phyloP scores from a whole-genome alignment of 2,329 filamentous ascomycete genomes.

The Beauveria sp. region DNA sequence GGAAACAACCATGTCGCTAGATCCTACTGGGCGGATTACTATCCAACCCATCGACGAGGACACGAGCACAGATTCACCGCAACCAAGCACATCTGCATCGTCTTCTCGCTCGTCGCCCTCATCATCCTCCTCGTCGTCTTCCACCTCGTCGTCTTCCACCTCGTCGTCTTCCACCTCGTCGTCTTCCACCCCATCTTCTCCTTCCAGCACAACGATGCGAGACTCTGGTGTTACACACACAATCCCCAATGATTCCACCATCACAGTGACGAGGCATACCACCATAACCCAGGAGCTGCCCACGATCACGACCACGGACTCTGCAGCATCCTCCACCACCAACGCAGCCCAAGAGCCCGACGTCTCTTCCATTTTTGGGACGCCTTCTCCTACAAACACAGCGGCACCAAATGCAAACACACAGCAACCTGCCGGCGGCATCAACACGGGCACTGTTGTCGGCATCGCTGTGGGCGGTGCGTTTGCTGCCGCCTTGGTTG shows the following conservation, averaged over 20 bases:
- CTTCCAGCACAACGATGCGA: conserved; percentile 18
- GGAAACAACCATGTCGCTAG: neutral
- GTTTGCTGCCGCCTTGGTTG: conserved; percentile 26
- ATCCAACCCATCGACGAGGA: neutral
- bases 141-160: neutral
- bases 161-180: neutral
- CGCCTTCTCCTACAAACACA: neutral
- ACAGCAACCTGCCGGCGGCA: neutral
- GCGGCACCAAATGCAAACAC: neutral
- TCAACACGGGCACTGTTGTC: neutral
- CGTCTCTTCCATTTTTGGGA: neutral
- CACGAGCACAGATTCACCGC: neutral
- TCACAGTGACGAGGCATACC: conserved; percentile 30
- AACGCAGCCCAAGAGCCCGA: neutral
- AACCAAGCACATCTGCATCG: neutral
- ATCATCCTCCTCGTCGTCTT: neutral
- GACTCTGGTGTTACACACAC: conserved; percentile 31
- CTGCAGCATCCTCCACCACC: conserved; percentile 4
- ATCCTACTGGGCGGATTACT: neutral
- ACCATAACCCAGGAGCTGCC: conserved; percentile 16
- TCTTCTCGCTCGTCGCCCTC: neutral
- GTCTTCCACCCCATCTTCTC: neutral
- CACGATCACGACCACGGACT: conserved; percentile 20
- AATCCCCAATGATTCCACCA: conserved; percentile 25
- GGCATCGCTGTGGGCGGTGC: conserved; percentile 24